These are phyloP conservation scores for Cucurbita argyrosperma DNA, from an alignment of 306 rosid species.

Conservation along the genomic window DNA sequence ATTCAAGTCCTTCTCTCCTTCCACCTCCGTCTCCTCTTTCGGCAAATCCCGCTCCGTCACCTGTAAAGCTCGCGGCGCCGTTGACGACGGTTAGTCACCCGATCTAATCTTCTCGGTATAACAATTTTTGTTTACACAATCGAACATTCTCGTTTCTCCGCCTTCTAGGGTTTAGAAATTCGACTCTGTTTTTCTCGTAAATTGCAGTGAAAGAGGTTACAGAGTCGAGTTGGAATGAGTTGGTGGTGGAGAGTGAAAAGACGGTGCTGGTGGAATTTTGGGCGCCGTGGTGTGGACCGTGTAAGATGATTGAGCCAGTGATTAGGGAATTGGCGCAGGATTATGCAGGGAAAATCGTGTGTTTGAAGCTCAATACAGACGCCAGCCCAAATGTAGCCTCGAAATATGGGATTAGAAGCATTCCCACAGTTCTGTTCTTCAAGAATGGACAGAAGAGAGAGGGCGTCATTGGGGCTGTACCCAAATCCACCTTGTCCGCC, in stretches of 20 bases:
- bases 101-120: not conserved
- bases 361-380: conserved; percentile 78
- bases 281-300: conserved; percentile 99
- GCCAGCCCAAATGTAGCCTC: conserved; percentile 58
- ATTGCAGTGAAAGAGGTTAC: conserved; percentile 58
- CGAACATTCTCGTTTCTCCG: not conserved
- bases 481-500: conserved; percentile 64
- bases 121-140: no score
- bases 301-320: conserved; percentile 72
- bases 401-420: conserved; percentile 81
- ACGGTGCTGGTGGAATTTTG: conserved; percentile 89
- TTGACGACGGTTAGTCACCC: not conserved
- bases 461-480: conserved; percentile 78
- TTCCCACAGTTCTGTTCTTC: conserved; percentile 87
- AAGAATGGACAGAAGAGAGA: conserved; percentile 81
- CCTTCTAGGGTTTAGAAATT: not conserved
- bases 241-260: conserved; percentile 46
- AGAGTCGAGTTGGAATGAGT: conserved; percentile 58
- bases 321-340: conserved; percentile 68
- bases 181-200: not conserved
- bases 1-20: not conserved
- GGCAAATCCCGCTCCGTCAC: not conserved
- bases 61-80: not conserved
- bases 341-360: conserved; percentile 53
- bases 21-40: not conserved